Evolutionary conservation across 2,329 filamentous ascomycete genomes (phyloP), one percentile per base, ranked within the genome.

Genomic region (Torrubiella hemipterigena): DNA sequence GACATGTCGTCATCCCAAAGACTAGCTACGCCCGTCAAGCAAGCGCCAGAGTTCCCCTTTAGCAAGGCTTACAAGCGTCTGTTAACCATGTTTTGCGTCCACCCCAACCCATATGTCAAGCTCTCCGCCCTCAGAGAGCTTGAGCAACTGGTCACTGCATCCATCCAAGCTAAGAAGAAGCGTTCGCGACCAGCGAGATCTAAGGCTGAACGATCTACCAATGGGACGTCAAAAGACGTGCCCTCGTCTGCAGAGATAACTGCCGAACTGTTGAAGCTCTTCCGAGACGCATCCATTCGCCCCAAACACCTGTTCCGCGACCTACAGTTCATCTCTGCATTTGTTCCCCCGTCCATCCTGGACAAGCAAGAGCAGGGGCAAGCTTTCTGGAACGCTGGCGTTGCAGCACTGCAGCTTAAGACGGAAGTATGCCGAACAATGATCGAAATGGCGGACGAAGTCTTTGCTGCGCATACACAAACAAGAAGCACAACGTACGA

Each of bases 331-430:
- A 78, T 81, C 38, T 73, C 75, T 1, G 66, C 74, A 0, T 78
- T 81, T 44, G 72, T 81, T 4, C 69, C 75, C 5, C 52, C 73
- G 2, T 58, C 65, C 1, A 58, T 76, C 2, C 56, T 81, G 7
- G 76, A 81, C 45, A 68, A 66, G 42, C 69, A 70, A 0, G 74
- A 77, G 24, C 64, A 63, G 3, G 74, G 71, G 30, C 91, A 86
- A 43, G 84, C 87, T 0, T 96, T 96, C 51, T 83, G 86, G 72
- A 84, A 94, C 45, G 81, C 86, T 17, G 85, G 83, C 0, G 69
- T 94, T 6, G 89, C 91, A 1, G 86, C 89, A 3, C 65, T 95
- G n/a, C 74, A 77, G 21, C 68, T 94, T 32, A 96, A 95, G 54
- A 77, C 84, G 42, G 85, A 94, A 41, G 77, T 91, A 5, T 89